Conservation (phyloP, 805 yeast species). For the Candida orba region DNA sequence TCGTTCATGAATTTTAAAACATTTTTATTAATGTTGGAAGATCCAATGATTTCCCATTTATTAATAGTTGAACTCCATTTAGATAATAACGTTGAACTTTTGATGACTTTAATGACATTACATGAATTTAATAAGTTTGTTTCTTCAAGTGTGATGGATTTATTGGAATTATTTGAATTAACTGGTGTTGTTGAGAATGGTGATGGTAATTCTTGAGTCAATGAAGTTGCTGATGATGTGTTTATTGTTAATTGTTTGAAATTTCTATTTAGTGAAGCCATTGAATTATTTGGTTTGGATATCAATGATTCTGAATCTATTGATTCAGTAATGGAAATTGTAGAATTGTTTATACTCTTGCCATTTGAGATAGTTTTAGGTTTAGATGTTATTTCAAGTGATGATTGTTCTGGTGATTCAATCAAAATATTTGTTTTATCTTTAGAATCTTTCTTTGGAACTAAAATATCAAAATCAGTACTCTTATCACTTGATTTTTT, state of each 20-base stretch:
- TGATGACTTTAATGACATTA: slow-evolving; percentile 6
- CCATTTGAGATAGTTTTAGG: neutral
- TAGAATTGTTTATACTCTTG: no score
- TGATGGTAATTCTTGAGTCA: slow-evolving; percentile 5
- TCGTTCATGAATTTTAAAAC: slow-evolving; percentile 13
- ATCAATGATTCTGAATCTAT: no score
- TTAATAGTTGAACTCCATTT: slow-evolving; percentile 14
- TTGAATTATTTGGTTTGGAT: slow-evolving; percentile 1
- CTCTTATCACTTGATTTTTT: slow-evolving; percentile 16
- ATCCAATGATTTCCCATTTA: slow-evolving; percentile 19
- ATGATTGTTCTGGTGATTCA: neutral
- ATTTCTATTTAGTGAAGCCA: slow-evolving; percentile 11
- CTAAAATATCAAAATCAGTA: slow-evolving; percentile 22
- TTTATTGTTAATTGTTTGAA: slow-evolving; percentile 7
- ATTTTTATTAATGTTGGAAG: slow-evolving; percentile 10
- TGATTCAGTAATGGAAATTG: no score
- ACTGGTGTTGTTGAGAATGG: slow-evolving; percentile 1
- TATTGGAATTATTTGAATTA: neutral
- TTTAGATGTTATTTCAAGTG: neutral
- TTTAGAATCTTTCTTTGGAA: slow-evolving; percentile 7
- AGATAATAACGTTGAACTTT: slow-evolving; percentile 14
- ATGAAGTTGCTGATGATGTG: slow-evolving; percentile 1
- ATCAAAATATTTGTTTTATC: neutral
- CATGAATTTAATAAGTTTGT: slow-evolving; percentile 1
- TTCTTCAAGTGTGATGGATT: slow-evolving; percentile 1